Evolutionary conservation across 176 grass and related monocot species (phyloP), one percentile per base, ranked within the genome.

Genomic region (Raddia distichophylla): DNA sequence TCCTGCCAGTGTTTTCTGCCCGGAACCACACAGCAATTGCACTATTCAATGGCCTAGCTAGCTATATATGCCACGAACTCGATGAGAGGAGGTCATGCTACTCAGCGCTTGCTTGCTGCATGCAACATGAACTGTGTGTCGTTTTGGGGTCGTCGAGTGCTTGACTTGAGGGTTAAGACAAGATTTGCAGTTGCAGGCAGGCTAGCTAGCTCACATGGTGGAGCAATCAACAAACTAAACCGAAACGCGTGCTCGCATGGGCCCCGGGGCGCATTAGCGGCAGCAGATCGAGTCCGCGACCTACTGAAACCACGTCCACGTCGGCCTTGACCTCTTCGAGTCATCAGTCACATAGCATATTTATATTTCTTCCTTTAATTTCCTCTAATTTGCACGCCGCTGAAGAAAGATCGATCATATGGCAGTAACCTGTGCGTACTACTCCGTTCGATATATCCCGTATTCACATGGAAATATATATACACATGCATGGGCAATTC

Each of bases 301-400:
- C 64, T 18, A 53, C 65, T 44, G 32, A 70, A 77, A 78, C n/a
- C 33, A 71, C 60, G 45, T 78, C 83, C 61, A 32, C 75, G 19
- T 72, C 83, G 53, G 19, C 2, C 56, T 78, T 64, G 83, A 46
- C 74, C 56, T 78, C 34, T 55, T 15, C 6, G 11, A 60, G 75
- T 46, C 75, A 71, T 70, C 33, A 60, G 37, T 40, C 37, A 40
- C 2, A 40, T 40, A 40, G 37, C 37, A 40, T 40, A 40, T 40
- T 27, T 27, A 27, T 27, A 27, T 27, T 27, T 27, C 27, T 27
- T 27, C 27, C 27, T 27, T 27, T 27, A 27, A 27, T 40, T 40
- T 40, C 37, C 37, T 40, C 27, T 27, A 27, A 27, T 59, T 60
- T 69, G 64, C 22, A 62, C 52, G 27, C 64, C 35, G 53, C 40